Percentiles rank a stretch among this genome's conserved stretches.
These are phyloP conservation scores for Aspergillus ochraceoroseus DNA, from an alignment of 2,329 filamentous ascomycete genomes.

Conservation along the genomic window DNA sequence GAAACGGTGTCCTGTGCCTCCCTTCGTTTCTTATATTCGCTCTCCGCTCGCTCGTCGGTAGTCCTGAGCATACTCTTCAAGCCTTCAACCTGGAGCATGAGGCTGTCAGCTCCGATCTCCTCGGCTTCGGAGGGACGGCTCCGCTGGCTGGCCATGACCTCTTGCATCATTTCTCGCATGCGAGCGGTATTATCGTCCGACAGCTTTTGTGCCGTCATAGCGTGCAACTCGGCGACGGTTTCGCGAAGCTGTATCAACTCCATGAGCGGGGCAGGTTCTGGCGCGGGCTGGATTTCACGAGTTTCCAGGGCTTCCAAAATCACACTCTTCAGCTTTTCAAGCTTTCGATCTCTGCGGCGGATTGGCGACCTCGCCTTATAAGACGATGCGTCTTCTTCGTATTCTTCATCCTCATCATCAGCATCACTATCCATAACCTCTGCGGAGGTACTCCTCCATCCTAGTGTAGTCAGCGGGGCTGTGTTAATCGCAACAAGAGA, in stretches of 20 bases:
- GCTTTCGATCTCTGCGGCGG: constrained; percentile 60
- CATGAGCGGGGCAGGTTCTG: constrained; percentile 27
- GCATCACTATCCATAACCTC: constrained; percentile 77
- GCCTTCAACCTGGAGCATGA: constrained; percentile 58
- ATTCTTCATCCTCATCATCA: constrained; percentile 83
- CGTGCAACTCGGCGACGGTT: constrained; percentile 38
- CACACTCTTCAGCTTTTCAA: constrained; percentile 71
- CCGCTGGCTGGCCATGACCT: constrained; percentile 57
- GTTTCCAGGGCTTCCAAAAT: constrained; percentile 62
- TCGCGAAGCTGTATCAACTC: constrained; percentile 40
- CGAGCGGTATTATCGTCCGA: constrained; percentile 45
- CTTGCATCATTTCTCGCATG: constrained; percentile 59
- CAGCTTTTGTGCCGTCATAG: constrained; percentile 39
- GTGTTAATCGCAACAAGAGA: constrained; percentile 57
- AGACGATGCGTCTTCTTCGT: constrained; percentile 47
- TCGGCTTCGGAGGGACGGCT: constrained; percentile 52
- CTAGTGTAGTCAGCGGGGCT: constrained; percentile 54
- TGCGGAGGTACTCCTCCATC: constrained; percentile 63
- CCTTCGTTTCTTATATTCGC: constrained; percentile 59
- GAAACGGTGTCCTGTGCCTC: constrained; percentile 67
- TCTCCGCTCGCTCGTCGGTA: constrained; percentile 60
- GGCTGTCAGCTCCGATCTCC: constrained; percentile 47
- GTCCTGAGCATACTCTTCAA: constrained; percentile 64
- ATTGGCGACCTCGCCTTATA: constrained; percentile 71
- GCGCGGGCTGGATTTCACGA: constrained; percentile 34